Percentiles rank a stretch among this genome's conserved stretches.
phyloP scores from a whole-genome alignment of 768 basidiomycete species.

The Russula brevipes region DNA sequence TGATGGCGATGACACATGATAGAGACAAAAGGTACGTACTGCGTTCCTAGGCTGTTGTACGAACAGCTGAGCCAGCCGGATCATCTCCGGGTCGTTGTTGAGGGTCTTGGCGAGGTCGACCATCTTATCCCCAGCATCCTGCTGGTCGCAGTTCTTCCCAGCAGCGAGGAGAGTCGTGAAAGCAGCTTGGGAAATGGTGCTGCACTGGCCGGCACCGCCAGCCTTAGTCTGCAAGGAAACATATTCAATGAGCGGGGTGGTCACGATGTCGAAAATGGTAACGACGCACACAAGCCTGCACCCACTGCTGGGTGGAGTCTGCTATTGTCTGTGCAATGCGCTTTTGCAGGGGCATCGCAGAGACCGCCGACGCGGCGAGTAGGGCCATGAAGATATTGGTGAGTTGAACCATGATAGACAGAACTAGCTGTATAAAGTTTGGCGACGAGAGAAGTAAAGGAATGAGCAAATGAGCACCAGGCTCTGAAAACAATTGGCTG shows the following conservation, averaged over 20 bases:
- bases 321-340: constrained; percentile 47
- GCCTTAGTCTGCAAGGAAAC: constrained; percentile 41
- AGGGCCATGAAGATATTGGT: constrained; percentile 3
- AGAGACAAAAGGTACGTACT: constrained; percentile 29
- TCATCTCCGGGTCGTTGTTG: constrained; percentile 42
- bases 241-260: background rate
- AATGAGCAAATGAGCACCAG: constrained; percentile 16
- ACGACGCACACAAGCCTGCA: constrained; percentile 46
- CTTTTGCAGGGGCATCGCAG: constrained; percentile 35
- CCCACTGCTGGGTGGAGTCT: constrained; percentile 47
- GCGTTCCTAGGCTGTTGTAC: constrained; percentile 54
- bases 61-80: constrained; percentile 48
- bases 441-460: background rate
- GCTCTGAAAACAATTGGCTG: background rate
- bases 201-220: constrained; percentile 53
- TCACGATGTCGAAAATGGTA: background rate
- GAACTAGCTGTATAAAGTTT: background rate
- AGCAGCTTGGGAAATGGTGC: constrained; percentile 48
- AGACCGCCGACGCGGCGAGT: background rate
- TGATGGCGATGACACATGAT: background rate
- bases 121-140: constrained; percentile 47
- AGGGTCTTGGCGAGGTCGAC: constrained; percentile 44
- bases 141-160: constrained; percentile 37
- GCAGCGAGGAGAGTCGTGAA: constrained; percentile 56
- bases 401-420: constrained; percentile 10